Evolutionary conservation across 2,329 filamentous ascomycete species (phyloP).

Genomic region (Eutypa lata): DNA sequence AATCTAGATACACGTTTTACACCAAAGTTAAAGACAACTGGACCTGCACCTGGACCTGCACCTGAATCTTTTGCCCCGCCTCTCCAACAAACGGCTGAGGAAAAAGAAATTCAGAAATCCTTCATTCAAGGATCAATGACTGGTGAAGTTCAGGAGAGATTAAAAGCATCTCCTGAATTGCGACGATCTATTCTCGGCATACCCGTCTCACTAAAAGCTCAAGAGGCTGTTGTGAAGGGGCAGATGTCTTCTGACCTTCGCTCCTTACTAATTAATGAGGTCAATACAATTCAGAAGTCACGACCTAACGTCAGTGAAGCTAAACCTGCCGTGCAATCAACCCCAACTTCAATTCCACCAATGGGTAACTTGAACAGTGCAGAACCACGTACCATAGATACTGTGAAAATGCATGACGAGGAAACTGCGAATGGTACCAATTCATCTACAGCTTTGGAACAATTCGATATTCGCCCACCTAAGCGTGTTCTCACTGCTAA

Average conservation of each 20-base stretch:
- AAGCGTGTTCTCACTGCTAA: constrained; percentile 4
- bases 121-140: constrained; percentile 1
- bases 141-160: neutral
- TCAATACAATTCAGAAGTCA: neutral
- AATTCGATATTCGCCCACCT: neutral
- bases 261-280: neutral
- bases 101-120: neutral
- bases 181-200: neutral
- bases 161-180: neutral
- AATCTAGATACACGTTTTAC: neutral
- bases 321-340: neutral
- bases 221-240: neutral
- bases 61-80: neutral
- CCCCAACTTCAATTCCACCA: neutral
- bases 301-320: neutral
- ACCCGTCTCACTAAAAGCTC: neutral
- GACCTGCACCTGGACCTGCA: neutral
- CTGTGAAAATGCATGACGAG: neutral
- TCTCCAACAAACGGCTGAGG: neutral
- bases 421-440: neutral
- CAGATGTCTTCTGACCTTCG: constrained; percentile 1
- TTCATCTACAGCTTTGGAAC: neutral
- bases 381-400: neutral
- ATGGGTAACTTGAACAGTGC: neutral
- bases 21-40: neutral